Evolutionary conservation across 1,284 basidiomycete species (phyloP), one percentile per base, ranked within the genome.

Genomic region (Microstroma glucosiphilum): DNA sequence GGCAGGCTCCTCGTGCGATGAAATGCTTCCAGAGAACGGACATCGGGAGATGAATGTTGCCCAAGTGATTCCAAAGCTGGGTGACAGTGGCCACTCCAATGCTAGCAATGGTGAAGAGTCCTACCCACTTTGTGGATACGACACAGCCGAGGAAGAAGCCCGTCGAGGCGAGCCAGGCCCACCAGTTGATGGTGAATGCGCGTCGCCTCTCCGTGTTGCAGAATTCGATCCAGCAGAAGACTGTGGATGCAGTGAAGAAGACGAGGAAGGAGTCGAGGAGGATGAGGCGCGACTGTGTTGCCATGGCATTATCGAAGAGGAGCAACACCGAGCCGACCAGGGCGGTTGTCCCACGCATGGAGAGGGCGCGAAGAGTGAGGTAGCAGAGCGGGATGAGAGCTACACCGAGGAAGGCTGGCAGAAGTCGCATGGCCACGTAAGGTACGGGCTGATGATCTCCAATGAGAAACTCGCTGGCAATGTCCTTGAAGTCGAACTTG

Each of bases 91-190:
- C 87, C 26, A 90, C 76, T 15, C 94, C 96, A 60, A 98, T 82
- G 3, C 93, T 94, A 7, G 93, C 92, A 70, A 98, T 92, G n/a
- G 93, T 98, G 82, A 99, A 97, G 40, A 99, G 83, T 7, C 96
- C 96, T 59, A 98, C 94, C 96, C 96, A 98, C 81, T 98, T 99
- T 82, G 90, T 92, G 74, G 88, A 90, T 53, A 89, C 86, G 46
- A 96, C 92, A 1, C 92, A 91, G 51, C 96, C 96, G 19, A 99
- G 86, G 0, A 87, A 86, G 19, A 92, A 82, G 42, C 96, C 96
- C 0, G 91, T 90, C 48, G 96, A 83, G n/a, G 85, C 81, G 23
- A 98, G 87, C 87, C 91, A 94, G 0, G 83, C 83, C 96, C 96
- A 99, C 94, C 96, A 98, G 1, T 82, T 80, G 7, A 85, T 81